Evolutionary conservation across 352 stramenopile genomes (phyloP), one percentile per base, ranked within the genome.

Genomic region (Elongisporangium anandrum): DNA sequence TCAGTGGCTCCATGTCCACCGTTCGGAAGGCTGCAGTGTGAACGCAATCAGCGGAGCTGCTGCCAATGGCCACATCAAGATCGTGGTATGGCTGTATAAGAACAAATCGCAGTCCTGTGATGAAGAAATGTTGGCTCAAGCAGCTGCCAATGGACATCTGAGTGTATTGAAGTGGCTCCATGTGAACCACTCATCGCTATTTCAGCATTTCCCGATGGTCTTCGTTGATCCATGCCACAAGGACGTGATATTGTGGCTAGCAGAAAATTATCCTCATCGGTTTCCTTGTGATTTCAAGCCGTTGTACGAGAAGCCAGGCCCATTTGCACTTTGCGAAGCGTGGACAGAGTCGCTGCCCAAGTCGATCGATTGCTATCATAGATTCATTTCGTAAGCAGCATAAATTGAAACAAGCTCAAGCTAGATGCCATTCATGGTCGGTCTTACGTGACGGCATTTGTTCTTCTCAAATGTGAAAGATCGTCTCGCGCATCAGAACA

Each of bases 131-230:
- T 17, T 76, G 0, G 63, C 69, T 56, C 60, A 67, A 15, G 78
- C 78, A 0, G 72, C 65, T 0, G 67, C 66, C 15, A 68, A 69
- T 10, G 81, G 81, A 22, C 78, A 84, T 34, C 26, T 89, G 13
- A 74, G 75, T 17, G 68, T 84, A 13, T 59, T 89, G 17, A 53
- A 77, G 55, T 91, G 73, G 72, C 68, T 89, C 2, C 73, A 85
- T 5, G 47, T 49, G 4, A 54, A 87, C 45, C 71, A 73, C 34
- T 45, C 34, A 12, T 17, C 34, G 16, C 34, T 45, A 12, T 45
- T 45, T 12, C 34, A 45, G 34, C 34, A 45, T 45, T 45, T 45
- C 34, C 34, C 34, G 34, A 45, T 2, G 7, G 34, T 45, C 34
- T 45, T 15, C 34, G 34, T 45, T 45, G 34, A 45, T 45, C 34